phyloP scores from a whole-genome alignment of 371 early-diverging fungal genomes.

The Nematocida sp. region DNA sequence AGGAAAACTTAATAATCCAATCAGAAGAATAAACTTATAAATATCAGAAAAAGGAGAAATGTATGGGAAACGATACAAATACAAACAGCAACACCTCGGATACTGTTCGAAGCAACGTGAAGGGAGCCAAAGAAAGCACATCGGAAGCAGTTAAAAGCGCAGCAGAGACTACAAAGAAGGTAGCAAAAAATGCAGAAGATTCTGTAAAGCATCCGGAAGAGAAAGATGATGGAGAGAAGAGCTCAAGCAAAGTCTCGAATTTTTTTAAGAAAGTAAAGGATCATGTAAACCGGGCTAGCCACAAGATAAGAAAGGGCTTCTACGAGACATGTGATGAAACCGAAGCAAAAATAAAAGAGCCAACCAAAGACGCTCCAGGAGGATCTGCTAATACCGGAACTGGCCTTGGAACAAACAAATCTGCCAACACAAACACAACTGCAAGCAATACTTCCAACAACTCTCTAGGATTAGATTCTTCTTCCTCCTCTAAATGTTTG shows the following conservation, averaged over 20 bases:
- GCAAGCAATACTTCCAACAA: neutral
- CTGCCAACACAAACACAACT: neutral
- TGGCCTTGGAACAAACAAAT: too few species aligned
- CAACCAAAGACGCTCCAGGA: neutral
- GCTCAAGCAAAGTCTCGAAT: neutral
- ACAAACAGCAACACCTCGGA: neutral
- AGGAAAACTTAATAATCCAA: too few species aligned
- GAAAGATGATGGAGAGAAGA: neutral
- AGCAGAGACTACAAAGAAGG: neutral
- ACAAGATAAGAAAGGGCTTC: conserved; percentile 2
- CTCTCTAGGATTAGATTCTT: neutral
- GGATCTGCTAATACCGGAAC: neutral
- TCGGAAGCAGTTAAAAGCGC: neutral
- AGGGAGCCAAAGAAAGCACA: neutral
- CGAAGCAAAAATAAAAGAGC: neutral
- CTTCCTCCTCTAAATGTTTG: neutral
- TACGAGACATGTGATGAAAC: conserved; percentile 3
- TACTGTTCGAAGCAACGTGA: neutral
- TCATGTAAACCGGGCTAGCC: neutral
- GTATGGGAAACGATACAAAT: too few species aligned
- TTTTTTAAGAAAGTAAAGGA: neutral
- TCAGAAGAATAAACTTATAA: too few species aligned
- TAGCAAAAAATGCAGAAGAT: conserved; percentile 1
- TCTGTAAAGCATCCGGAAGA: neutral
- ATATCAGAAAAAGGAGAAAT: too few species aligned